phyloP scores from a whole-genome alignment of 805 yeast genomes.

The Cyberlindnera nakhonratchasimensis region DNA sequence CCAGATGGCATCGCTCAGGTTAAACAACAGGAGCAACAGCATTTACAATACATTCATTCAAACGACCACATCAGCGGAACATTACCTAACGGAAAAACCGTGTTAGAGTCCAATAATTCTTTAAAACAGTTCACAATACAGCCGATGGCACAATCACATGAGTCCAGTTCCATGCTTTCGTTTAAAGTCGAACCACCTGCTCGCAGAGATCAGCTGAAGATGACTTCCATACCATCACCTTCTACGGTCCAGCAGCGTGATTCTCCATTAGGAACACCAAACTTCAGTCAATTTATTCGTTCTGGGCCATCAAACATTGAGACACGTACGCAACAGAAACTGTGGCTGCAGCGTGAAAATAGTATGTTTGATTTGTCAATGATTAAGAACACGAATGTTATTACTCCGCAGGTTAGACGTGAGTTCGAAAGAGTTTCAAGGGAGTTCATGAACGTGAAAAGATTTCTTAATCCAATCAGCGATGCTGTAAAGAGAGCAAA shows the following conservation, averaged over 20 bases:
- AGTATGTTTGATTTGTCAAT: constrained; percentile 53
- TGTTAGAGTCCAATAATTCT: constrained; percentile 22
- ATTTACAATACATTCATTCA: constrained; percentile 27
- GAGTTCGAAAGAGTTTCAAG: constrained; percentile 76
- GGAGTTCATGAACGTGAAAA: constrained; percentile 65
- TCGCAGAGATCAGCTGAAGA: constrained; percentile 5
- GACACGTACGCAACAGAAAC: constrained; percentile 76
- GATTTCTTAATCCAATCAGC: constrained; percentile 67
- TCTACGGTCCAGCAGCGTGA: constrained; percentile 24
- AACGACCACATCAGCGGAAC: constrained; percentile 27
- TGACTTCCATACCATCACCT: constrained; percentile 15
- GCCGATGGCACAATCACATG: constrained; percentile 18
- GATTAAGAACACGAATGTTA: constrained; percentile 13
- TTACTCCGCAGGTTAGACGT: constrained; percentile 55
- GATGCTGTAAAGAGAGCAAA: constrained; percentile 56
- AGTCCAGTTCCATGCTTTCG: constrained; percentile 21
- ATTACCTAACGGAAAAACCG: constrained; percentile 8
- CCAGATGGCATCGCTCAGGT: constrained; percentile 15
- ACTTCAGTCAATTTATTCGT: constrained; percentile 41
- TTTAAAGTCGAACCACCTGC: constrained; percentile 22
- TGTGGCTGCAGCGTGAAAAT: constrained; percentile 81
- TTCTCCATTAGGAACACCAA: constrained; percentile 27
- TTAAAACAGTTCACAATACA: constrained; percentile 26
- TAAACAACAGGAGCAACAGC: constrained; percentile 3
- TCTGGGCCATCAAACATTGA: constrained; percentile 40